Evolutionary conservation across 257 asterid genomes (phyloP), one percentile per base, ranked within the genome.

Genomic region (Rhazya stricta): DNA sequence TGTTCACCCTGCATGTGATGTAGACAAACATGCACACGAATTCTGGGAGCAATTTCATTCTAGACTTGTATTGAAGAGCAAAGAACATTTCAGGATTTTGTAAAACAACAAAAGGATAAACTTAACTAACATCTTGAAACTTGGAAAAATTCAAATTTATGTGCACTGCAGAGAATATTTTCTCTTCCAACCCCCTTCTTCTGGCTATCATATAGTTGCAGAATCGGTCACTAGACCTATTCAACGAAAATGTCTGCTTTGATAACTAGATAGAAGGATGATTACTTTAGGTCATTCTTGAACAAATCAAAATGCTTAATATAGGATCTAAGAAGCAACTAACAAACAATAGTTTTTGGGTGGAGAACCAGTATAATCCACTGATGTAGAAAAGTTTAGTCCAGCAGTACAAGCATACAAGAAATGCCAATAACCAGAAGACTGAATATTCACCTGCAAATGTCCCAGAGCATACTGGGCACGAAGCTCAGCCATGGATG

Each of bases 401-500:
- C 73, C 15, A 12, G 50, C n/a, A 62, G 37, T 16, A 42, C 15
- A 13, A 42, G 41, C 37, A 54, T 29, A 42, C 34, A 36, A 39
- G 45, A n/a, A 25, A 62, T 13, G 36, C 7, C 16, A 46, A 3
- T 36, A 65, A 43, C 51, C 53, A 65, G 74, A 68, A 67, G 21
- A 37, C 67, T 21, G 19, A 37, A 61, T 39, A 27, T 46, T n/a
- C 21, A 78, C 82, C 78, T 78, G 82, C 45, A 78, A 66, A 73
- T 78, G 75, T 13, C 83, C 91, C 18, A 92, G 78, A 51, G 96
- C 94, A 72, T 78, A 65, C 78, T 92, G 98, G 74, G 98, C 94
- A 30, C 98, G 91, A 39, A 94, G 85, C 69, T 95, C 98, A 0
- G 92, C 98, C 99, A 95, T 91, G 0, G 99, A 95, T 42, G 99